These are phyloP conservation scores for Rhododendron vialii DNA, from an alignment of 148 eudicot species.

Conservation along the genomic window DNA sequence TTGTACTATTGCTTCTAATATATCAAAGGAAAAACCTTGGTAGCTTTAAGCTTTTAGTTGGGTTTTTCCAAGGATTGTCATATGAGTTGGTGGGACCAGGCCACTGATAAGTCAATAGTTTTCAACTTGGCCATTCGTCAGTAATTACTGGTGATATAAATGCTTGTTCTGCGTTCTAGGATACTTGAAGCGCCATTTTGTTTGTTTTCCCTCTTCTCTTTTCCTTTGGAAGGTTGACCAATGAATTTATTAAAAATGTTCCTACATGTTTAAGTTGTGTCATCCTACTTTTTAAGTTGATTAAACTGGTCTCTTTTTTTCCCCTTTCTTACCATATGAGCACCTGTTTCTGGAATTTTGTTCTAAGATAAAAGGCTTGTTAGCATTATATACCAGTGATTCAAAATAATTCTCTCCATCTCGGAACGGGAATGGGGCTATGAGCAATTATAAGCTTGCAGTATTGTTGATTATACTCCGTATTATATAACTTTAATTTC, in stretches of 20 bases:
- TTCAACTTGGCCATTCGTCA: background rate
- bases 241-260: background rate
- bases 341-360: background rate
- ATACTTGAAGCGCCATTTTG: background rate
- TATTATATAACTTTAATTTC: background rate
- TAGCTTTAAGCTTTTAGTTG: background rate
- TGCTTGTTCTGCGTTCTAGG: background rate
- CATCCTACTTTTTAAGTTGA: background rate
- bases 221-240: background rate
- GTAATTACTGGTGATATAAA: background rate
- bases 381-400: background rate
- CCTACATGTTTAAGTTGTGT: background rate
- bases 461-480: background rate
- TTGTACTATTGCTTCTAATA: background rate
- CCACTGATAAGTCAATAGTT: background rate
- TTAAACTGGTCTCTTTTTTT: background rate
- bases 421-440: background rate
- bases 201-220: background rate
- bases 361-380: background rate
- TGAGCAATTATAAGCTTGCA: constrained; percentile 2
- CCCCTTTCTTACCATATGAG: background rate
- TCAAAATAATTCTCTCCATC: background rate
- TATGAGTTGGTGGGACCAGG: background rate
- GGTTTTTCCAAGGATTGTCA: background rate
- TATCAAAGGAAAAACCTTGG: background rate